These are phyloP conservation scores for Capronia epimyces DNA, from an alignment of 2,329 filamentous ascomycete species.

Conservation along the genomic window DNA sequence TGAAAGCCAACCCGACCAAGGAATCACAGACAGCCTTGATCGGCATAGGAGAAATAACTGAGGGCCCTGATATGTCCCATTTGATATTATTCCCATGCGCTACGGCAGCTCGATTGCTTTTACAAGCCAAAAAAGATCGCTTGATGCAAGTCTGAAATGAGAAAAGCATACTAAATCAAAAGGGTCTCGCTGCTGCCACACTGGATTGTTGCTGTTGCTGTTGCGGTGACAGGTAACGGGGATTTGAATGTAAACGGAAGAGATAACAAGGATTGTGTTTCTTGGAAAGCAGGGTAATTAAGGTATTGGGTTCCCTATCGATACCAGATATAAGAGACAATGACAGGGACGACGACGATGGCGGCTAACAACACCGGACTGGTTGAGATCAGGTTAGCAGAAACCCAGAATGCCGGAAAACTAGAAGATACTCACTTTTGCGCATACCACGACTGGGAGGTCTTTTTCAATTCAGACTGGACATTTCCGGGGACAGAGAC, in stretches of 20 bases:
- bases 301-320: conserved; percentile 3
- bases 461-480: conserved; percentile 3
- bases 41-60: no score
- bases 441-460: conserved; percentile 6
- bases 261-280: not conserved
- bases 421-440: conserved; percentile 8
- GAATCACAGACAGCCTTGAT: no score
- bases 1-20: no score
- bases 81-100: no score
- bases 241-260: not conserved
- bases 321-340: conserved; percentile 15
- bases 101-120: no score
- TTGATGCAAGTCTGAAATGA: not conserved
- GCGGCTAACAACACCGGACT: conserved; percentile 15
- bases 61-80: no score
- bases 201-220: not conserved
- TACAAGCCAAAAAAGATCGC: no score
- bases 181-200: not conserved
- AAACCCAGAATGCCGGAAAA: not conserved
- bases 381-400: conserved; percentile 1
- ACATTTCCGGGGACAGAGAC: not conserved
- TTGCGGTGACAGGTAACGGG: not conserved
- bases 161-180: not conserved
- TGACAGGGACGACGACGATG: conserved; percentile 16
- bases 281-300: not conserved